Base-by-base conservation (phyloP, 139 green algal genomes). In the Parachlorella kessleri region DNA sequence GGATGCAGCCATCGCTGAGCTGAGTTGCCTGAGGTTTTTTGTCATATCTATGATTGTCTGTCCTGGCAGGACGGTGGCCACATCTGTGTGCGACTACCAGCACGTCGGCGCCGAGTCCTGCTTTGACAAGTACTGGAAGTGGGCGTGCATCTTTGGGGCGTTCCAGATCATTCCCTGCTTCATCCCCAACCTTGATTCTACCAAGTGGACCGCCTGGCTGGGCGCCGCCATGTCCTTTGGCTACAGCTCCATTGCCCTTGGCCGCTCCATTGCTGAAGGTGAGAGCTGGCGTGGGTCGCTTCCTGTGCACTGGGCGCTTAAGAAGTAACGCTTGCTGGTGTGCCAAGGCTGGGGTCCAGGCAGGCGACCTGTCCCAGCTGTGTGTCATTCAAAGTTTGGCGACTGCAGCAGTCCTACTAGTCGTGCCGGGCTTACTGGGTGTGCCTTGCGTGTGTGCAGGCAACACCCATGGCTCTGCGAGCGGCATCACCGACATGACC, bases 221-320 rank as follows among this genome's bases (percentile, higher is more conserved):
- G 85, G 85, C 28, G 83, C 87, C 6, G 23, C 72, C 33, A 88
- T 88, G 83, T 85, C 73, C 5, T 84, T 92, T 36, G 36, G 40
- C 53, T 92, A 92, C 72, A 77, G 79, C 28, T 55, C 55, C n/a
- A 85, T 92, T 21, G 81, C 83, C n/a, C 75, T 92, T 18, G 72
- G 53, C 21, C 72, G 48, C 35, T 10, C 53, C 54, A 54, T 69
- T 36, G 32, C 10, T 14, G 70, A 76, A 35, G 69, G 69, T 64
- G 39, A 39, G 69, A 6, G 21, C 32, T 8, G 30, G 55, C 14
- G 55, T 23, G 5, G 55, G 55, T 26, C 10, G 55, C 55, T 32
- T n/a, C n/a, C n/a, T n/a, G n/a, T n/a, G n/a, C n/a, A n/a, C n/a
- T n/a, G n/a, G n/a, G n/a, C n/a, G n/a, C n/a, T n/a, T n/a, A n/a